phyloP scores from a whole-genome alignment of 1,284 basidiomycete species.

The Calocybe gambosa region DNA sequence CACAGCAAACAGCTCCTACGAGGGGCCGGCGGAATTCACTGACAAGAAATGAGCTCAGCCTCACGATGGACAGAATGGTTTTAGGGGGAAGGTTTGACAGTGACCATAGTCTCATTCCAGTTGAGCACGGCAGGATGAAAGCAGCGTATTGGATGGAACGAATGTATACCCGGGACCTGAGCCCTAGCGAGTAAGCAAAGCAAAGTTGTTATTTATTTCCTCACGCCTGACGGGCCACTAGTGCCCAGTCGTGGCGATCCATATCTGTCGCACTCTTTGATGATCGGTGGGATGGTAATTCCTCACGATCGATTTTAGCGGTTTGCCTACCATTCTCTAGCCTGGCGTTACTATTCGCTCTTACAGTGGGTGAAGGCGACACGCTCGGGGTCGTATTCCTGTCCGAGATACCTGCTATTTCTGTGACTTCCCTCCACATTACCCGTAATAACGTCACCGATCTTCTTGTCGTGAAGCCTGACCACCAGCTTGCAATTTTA shows the following conservation, averaged over 20 bases:
- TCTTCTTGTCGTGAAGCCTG: conserved; percentile 55
- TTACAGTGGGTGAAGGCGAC: conserved; percentile 34
- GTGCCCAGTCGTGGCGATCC: conserved; percentile 35
- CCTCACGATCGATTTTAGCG: conserved; percentile 46
- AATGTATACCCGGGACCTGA: conserved; percentile 45
- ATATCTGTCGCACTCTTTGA: conserved; percentile 60
- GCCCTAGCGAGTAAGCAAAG: conserved; percentile 45
- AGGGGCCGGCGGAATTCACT: conserved; percentile 38
- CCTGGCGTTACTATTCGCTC: conserved; percentile 43
- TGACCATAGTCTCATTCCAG: conserved; percentile 32
- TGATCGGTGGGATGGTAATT: conserved; percentile 52
- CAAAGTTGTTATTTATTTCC: conserved; percentile 1
- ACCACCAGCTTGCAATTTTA: conserved; percentile 46
- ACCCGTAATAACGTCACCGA: conserved; percentile 63
- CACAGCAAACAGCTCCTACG: conserved; percentile 23
- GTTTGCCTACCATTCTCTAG: conserved; percentile 49
- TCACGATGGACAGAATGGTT: conserved; percentile 60
- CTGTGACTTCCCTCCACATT: conserved; percentile 52
- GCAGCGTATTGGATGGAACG: conserved; percentile 64
- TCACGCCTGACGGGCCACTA: conserved; percentile 16
- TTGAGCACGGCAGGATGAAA: conserved; percentile 58
- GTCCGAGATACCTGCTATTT: conserved; percentile 39
- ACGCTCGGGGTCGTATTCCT: conserved; percentile 36
- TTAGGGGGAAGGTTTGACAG: conserved; percentile 39
- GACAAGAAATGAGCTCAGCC: conserved; percentile 51